Evolutionary conservation across 768 basidiomycete species (phyloP).

Genomic region (Clitopilus hobsonii): DNA sequence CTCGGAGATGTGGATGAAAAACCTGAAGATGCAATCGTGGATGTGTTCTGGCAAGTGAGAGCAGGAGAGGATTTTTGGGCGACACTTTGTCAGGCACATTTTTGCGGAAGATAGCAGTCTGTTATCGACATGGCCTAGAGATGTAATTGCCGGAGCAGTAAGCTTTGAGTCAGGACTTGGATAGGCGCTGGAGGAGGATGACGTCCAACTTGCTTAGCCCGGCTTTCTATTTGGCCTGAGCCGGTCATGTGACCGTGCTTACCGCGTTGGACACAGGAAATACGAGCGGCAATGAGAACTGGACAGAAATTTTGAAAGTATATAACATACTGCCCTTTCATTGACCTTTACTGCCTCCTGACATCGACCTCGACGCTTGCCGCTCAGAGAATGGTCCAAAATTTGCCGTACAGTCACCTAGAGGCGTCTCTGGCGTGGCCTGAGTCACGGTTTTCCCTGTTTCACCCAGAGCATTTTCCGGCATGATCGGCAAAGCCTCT

Average conservation of each 20-base stretch:
- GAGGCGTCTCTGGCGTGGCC: slow-evolving; percentile 7
- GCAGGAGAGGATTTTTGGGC: too few species aligned
- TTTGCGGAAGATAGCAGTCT: too few species aligned
- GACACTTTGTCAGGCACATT: too few species aligned
- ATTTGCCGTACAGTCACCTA: background rate
- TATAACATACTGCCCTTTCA: background rate
- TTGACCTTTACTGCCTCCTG: background rate
- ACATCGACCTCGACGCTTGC: background rate
- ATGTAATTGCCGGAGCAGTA: too few species aligned
- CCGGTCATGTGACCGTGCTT: background rate
- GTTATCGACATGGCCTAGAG: too few species aligned
- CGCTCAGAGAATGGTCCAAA: background rate
- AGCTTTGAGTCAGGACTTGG: too few species aligned
- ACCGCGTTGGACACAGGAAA: background rate
- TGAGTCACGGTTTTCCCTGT: slow-evolving; percentile 1
- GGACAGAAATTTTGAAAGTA: background rate
- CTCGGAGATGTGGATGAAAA: too few species aligned
- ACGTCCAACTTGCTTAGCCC: too few species aligned
- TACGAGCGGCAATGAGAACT: background rate
- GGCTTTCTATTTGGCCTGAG: background rate
- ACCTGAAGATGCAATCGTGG: too few species aligned
- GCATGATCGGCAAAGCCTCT: slow-evolving; percentile 18
- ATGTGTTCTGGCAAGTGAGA: too few species aligned
- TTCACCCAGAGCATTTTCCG: slow-evolving; percentile 16
- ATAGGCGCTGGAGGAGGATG: too few species aligned